Evolutionary conservation across 192 early-diverging fungal genomes (phyloP).

Genomic region (Backusella parvicylindrica): DNA sequence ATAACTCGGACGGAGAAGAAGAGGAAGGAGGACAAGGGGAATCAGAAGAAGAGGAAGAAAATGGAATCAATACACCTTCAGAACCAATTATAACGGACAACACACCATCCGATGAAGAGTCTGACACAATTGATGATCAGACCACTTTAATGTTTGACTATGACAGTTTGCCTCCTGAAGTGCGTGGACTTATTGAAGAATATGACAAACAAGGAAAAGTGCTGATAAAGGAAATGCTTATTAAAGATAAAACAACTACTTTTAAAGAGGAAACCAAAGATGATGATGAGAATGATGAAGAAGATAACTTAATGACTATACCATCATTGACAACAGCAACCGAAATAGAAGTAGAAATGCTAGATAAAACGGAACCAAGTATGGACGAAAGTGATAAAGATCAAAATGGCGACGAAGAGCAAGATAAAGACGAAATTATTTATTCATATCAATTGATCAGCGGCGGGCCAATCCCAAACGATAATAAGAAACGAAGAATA

Average conservation of each 20-base stretch:
- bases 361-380: not conserved
- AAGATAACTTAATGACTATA: not conserved
- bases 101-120: not conserved
- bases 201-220: constrained; percentile 14
- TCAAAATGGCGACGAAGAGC: not conserved
- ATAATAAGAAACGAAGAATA: not conserved
- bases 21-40: not conserved
- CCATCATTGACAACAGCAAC: not conserved
- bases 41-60: not conserved
- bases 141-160: constrained; percentile 19
- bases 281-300: constrained; percentile 6
- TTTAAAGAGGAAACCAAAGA: not conserved
- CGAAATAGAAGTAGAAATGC: not conserved
- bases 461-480: not conserved
- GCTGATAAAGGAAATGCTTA: not conserved
- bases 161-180: constrained; percentile 6
- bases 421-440: not conserved
- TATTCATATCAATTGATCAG: not conserved
- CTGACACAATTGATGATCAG: not conserved
- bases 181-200: not conserved
- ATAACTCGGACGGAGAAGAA: not conserved
- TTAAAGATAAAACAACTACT: not conserved
- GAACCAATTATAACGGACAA: not conserved
- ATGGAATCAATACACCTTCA: not conserved
- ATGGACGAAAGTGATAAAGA: not conserved